These are phyloP conservation scores for Ophiostoma himal-ulmi DNA, from an alignment of 2,329 filamentous ascomycete species.

Conservation along the genomic window DNA sequence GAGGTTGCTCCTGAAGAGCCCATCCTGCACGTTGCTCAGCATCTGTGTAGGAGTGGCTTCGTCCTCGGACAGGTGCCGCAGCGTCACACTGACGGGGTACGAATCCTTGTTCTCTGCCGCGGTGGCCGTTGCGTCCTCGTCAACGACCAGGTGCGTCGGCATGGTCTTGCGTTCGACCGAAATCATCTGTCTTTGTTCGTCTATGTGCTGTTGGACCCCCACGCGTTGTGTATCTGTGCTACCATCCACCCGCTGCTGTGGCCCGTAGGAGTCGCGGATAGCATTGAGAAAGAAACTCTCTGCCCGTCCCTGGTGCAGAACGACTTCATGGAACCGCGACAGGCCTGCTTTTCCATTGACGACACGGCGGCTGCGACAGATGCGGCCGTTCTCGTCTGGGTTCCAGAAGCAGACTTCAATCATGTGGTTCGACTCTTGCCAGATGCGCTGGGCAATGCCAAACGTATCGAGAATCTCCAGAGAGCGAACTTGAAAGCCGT, in stretches of 20 bases:
- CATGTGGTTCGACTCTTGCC: slow-evolving; percentile 63
- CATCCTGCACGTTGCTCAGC: slow-evolving; percentile 40
- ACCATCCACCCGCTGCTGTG: slow-evolving; percentile 46
- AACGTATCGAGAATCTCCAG: slow-evolving; percentile 68
- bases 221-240: not conserved
- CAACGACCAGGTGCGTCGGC: slow-evolving; percentile 47
- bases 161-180: slow-evolving; percentile 52
- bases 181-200: slow-evolving; percentile 34
- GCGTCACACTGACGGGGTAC: slow-evolving; percentile 52
- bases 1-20: slow-evolving; percentile 53
- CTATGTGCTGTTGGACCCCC: not conserved
- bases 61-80: slow-evolving; percentile 51
- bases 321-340: slow-evolving; percentile 59
- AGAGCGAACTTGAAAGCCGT: slow-evolving; percentile 54
- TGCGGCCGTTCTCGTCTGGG: slow-evolving; percentile 48
- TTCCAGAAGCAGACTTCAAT: slow-evolving; percentile 62
- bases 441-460: slow-evolving; percentile 57
- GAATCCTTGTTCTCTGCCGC: slow-evolving; percentile 39
- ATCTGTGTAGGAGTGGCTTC: slow-evolving; percentile 43
- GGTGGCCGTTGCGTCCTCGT: slow-evolving; percentile 36
- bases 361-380: slow-evolving; percentile 55
- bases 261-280: slow-evolving; percentile 31
- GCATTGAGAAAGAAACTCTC: slow-evolving; percentile 59
- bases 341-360: slow-evolving; percentile 58
- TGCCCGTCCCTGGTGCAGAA: slow-evolving; percentile 66